A percentile compares a stretch with the other conserved stretches of the same genome.
phyloP scores from a whole-genome alignment of 176 grass and related monocot species.

The Microstegium vimineum region DNA sequence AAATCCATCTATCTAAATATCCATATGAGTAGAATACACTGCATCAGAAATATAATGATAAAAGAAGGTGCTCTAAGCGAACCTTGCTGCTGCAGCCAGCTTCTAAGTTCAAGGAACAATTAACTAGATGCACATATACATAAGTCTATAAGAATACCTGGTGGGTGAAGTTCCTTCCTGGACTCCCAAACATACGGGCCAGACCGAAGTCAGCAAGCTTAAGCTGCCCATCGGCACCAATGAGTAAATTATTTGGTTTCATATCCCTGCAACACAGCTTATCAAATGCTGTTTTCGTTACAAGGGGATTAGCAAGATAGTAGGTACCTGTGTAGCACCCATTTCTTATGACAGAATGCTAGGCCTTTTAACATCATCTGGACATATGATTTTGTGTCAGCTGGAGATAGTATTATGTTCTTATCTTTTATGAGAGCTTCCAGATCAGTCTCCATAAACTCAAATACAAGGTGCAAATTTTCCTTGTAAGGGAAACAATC shows the following conservation, averaged over 20 bases:
- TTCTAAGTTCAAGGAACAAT: background rate
- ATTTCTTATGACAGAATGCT: slow-evolving; percentile 91
- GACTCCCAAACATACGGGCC: slow-evolving; percentile 91
- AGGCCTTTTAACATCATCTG: slow-evolving; percentile 98
- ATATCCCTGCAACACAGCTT: slow-evolving; percentile 71
- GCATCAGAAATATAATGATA: slow-evolving; percentile 18
- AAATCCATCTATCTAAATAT: background rate
- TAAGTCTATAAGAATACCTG: slow-evolving; percentile 52
- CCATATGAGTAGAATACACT: background rate
- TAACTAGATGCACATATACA: background rate
- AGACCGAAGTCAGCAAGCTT: slow-evolving; percentile 98
- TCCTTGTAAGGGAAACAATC: slow-evolving; percentile 95
- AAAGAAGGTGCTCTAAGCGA: background rate
- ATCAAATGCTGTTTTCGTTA: slow-evolving; percentile 10
- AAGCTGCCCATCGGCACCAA: slow-evolving; percentile 82
- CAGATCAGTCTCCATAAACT: slow-evolving; percentile 97
- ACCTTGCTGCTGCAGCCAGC: slow-evolving; percentile 10
- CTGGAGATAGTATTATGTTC: slow-evolving; percentile 81
- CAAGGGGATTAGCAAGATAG: slow-evolving; percentile 27
- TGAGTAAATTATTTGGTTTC: slow-evolving; percentile 99
- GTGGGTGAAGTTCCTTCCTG: slow-evolving; percentile 89
- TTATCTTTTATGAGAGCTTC: slow-evolving; percentile 94
- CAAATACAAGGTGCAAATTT: slow-evolving; percentile 93
- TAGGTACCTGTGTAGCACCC: slow-evolving; percentile 92
- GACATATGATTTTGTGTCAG: slow-evolving; percentile 89